Evolutionary conservation across 495 filamentous ascomycete genomes (phyloP).

Genomic region (Aspergillus saccharolyticus): DNA sequence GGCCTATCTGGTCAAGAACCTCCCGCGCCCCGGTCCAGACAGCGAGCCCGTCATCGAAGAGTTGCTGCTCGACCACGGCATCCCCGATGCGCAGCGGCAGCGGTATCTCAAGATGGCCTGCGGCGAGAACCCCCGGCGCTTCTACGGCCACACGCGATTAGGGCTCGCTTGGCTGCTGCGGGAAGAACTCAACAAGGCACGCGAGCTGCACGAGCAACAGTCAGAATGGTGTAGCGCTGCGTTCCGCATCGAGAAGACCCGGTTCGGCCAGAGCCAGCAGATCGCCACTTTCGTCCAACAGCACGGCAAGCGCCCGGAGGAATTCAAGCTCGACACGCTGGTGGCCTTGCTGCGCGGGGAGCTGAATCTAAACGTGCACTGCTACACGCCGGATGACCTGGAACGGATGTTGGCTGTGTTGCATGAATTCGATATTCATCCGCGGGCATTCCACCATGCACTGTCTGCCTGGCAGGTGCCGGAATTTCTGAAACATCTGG

Average conservation of each 20-base stretch:
- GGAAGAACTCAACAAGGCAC: conserved; percentile 54
- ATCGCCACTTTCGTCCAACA: conserved; percentile 7
- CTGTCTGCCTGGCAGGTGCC: conserved; percentile 57
- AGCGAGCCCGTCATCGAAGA: conserved; percentile 48
- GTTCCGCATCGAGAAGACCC: conserved; percentile 5
- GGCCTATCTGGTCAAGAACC: conserved; percentile 59
- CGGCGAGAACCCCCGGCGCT: conserved; percentile 55
- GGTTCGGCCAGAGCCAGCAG: background rate
- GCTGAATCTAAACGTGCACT: conserved; percentile 59
- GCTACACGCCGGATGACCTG: conserved; percentile 61
- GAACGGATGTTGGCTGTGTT: conserved; percentile 58
- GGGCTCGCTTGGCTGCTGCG: conserved; percentile 53
- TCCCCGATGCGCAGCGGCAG: conserved; percentile 34
- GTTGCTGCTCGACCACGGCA: conserved; percentile 43
- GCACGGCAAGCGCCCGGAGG: conserved; percentile 33
- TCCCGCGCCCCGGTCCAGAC: conserved; percentile 33
- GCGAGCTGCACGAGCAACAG: conserved; percentile 46
- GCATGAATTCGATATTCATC: conserved; percentile 59
- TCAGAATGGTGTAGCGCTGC: conserved; percentile 52
- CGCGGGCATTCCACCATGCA: conserved; percentile 62
- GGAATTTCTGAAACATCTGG: conserved; percentile 43
- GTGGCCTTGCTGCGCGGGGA: conserved; percentile 56
- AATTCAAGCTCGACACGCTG: conserved; percentile 53
- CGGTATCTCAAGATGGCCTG: conserved; percentile 70
- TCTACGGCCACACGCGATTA: conserved; percentile 47